A percentile compares a stretch with the other conserved stretches of the same genome.
Evolutionary conservation across 805 yeast species (phyloP).

Genomic region (Sugiyamaella smithiae): DNA sequence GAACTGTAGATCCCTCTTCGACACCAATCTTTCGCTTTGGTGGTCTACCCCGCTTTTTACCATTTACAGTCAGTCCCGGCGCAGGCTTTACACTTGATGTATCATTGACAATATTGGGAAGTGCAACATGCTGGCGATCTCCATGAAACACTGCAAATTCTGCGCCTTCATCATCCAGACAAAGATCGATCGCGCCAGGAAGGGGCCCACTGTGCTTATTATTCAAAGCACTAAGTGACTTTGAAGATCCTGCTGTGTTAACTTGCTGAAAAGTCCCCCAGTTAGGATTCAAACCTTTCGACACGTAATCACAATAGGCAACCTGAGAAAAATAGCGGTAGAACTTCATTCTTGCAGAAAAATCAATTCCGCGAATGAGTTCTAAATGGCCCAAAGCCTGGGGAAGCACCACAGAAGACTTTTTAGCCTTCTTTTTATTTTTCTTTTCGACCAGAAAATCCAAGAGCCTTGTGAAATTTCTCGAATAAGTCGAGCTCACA

Average conservation of each 20-base stretch:
- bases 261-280: conserved; percentile 32
- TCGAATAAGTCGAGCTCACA: conserved; percentile 53
- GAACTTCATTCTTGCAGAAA: conserved; percentile 69
- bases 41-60: conserved; percentile 16
- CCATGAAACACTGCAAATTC: conserved; percentile 29
- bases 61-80: conserved; percentile 9
- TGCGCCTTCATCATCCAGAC: conserved; percentile 12
- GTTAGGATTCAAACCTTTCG: conserved; percentile 24
- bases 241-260: conserved; percentile 6
- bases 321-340: conserved; percentile 58
- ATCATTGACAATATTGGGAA: not conserved
- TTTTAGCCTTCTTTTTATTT: conserved; percentile 13
- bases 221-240: conserved; percentile 10
- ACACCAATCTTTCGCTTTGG: conserved; percentile 10
- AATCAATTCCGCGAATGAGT: conserved; percentile 63
- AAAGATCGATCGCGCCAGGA: conserved; percentile 20
- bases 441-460: conserved; percentile 47
- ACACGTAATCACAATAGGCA: conserved; percentile 37
- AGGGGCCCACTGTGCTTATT: conserved; percentile 8
- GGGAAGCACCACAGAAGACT: conserved; percentile 28
- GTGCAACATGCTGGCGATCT: conserved; percentile 6
- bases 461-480: conserved; percentile 51
- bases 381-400: conserved; percentile 34
- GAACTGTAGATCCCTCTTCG: not conserved
- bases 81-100: not conserved